Evolutionary conservation across 805 yeast species (phyloP).

Genomic region (Tetrapisispora phaffii): DNA sequence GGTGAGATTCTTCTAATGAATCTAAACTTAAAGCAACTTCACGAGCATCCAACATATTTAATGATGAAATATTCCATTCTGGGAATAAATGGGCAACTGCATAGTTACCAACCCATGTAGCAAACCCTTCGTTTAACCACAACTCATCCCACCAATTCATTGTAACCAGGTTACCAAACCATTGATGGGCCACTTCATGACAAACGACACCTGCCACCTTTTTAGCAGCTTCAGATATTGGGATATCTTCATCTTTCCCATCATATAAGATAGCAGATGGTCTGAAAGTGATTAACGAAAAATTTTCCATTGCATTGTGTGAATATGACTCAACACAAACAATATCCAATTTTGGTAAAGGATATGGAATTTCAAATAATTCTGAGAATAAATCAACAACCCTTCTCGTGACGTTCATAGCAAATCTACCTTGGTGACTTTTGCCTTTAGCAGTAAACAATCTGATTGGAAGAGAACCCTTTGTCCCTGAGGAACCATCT

Average conservation of each 20-base stretch:
- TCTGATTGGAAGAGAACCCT: slow-evolving; percentile 40
- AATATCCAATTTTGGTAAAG: slow-evolving; percentile 73
- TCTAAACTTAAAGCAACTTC: slow-evolving; percentile 40
- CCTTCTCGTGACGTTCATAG: slow-evolving; percentile 54
- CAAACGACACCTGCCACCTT: slow-evolving; percentile 75
- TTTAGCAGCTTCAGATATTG: slow-evolving; percentile 16
- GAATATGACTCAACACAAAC: slow-evolving; percentile 64
- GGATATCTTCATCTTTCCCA: slow-evolving; percentile 16
- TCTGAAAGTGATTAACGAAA: slow-evolving; percentile 71
- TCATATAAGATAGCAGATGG: slow-evolving; percentile 40
- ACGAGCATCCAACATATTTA: slow-evolving; percentile 10
- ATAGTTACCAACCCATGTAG: slow-evolving; percentile 55
- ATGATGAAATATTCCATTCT: slow-evolving; percentile 57
- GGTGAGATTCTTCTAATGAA: slow-evolving; percentile 58
- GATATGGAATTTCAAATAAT: slow-evolving; percentile 61
- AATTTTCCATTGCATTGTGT: slow-evolving; percentile 88
- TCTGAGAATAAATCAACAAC: slow-evolving; percentile 57
- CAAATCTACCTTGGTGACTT: slow-evolving; percentile 51
- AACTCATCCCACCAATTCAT: slow-evolving; percentile 93
- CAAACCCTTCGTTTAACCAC: slow-evolving; percentile 87
- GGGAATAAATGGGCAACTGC: slow-evolving; percentile 65
- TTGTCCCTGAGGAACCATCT: slow-evolving; percentile 7
- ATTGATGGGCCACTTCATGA: slow-evolving; percentile 84
- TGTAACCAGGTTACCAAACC: slow-evolving; percentile 85
- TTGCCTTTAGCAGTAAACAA: slow-evolving; percentile 51